Evolutionary conservation across 306 rosid genomes (phyloP), one percentile per base, ranked within the genome.

Genomic region (Sindora glabra): DNA sequence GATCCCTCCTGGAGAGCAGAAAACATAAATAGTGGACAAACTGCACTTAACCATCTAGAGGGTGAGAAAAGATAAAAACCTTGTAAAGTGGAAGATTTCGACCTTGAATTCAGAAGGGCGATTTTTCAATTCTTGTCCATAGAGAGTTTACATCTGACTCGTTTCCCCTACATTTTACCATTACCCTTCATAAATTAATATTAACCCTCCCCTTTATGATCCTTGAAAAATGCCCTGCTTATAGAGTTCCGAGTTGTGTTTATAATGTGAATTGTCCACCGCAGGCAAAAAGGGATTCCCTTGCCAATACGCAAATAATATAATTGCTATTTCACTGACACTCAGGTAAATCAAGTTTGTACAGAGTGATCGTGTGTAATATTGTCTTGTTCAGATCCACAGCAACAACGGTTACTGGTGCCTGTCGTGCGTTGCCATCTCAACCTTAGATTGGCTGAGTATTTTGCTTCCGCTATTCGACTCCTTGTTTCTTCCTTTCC

Each of bases 1-100:
- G 86, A 89, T 57, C 67, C 79, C 50, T 79, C 83, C 38, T 92
- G 96, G 96, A 80, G 76, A 59, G 74, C 74, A 66, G 96, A 86
- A 67, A 83, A 76, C 67, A 66, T 76, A 45, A 86, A 83, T 40
- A 76, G 53, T 29, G 80, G 69, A 45, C 81, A 80, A 61, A 65
- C 42, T 62, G 86, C 67, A 56, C 36, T 78, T 53, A 79, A 79
- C 65, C 80, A 74, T 61, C 60, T 64, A 39, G 70, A 73, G 70
- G 71, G 73, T 55, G 92, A 73, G 49, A 70, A 67, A 47, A 69
- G 81, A 81, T 77, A 22, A 72, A 44, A 39, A 26, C n/a, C 15
- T 39, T 17, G 44, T 21, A 41, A 17, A 23, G 59, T 68, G 62
- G 29, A 64, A 36, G 42, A 65, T 32, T n/a, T 59, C 69, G 74